Evolutionary conservation across 2,329 filamentous ascomycete genomes (phyloP).

Genomic region (Chaetomiaceae sp.): DNA sequence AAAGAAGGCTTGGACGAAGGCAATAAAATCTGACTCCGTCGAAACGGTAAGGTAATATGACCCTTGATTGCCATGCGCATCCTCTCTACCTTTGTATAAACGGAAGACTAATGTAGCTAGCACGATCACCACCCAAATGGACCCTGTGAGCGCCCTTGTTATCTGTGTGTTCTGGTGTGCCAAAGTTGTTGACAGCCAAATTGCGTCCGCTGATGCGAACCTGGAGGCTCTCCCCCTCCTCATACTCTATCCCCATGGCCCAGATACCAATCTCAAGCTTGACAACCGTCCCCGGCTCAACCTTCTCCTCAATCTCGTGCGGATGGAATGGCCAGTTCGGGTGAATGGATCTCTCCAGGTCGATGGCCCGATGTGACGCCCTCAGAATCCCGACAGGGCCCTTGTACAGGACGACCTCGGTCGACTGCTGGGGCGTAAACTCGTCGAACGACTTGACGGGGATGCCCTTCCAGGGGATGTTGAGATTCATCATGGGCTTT

Average conservation of each 20-base stretch:
- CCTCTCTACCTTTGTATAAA: not conserved
- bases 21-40: too few relatives aligned
- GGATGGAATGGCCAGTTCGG: slow-evolving; percentile 2
- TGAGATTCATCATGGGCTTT: slow-evolving; percentile 3
- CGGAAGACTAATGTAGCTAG: not conserved
- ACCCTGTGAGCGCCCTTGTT: not conserved
- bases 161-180: slow-evolving; percentile 1
- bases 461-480: slow-evolving; percentile 5
- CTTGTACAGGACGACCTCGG: slow-evolving; percentile 6
- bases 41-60: too few relatives aligned
- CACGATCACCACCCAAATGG: not conserved
- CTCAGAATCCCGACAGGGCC: not conserved
- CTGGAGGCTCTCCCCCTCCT: not conserved
- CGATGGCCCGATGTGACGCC: not conserved
- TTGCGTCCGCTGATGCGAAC: slow-evolving; percentile 2
- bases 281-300: slow-evolving; percentile 1
- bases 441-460: slow-evolving; percentile 3
- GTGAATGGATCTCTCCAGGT: not conserved
- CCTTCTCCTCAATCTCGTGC: slow-evolving; percentile 3
- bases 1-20: too few relatives aligned
- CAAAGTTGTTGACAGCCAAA: slow-evolving; percentile 5
- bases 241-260: slow-evolving; percentile 5
- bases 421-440: not conserved
- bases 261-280: slow-evolving; percentile 1
- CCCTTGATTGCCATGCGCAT: too few relatives aligned